These are phyloP conservation scores for Trapa incisa DNA, from an alignment of 345 rosid genomes.

Conservation along the genomic window DNA sequence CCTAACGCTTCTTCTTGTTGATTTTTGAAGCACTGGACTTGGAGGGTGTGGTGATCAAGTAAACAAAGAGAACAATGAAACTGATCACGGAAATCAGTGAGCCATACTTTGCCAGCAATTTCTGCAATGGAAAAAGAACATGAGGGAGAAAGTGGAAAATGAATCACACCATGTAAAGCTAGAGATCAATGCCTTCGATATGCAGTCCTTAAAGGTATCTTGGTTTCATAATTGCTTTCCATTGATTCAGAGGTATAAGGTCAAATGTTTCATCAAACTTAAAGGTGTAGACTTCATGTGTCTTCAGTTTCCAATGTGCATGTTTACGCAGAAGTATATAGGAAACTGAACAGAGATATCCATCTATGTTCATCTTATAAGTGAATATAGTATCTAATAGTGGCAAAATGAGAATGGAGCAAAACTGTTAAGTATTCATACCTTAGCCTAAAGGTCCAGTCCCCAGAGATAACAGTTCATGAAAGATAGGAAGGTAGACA, in stretches of 20 bases:
- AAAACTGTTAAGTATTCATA: conserved; percentile 15
- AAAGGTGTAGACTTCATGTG: background rate
- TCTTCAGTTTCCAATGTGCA: background rate
- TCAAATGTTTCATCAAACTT: background rate
- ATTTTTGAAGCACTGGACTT: conserved; percentile 41
- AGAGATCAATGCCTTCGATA: background rate
- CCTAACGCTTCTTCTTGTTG: conserved; percentile 80
- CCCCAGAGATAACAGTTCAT: conserved; percentile 23
- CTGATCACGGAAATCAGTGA: conserved; percentile 53
- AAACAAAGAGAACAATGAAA: conserved; percentile 52
- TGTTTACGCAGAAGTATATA: background rate
- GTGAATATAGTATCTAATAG: background rate
- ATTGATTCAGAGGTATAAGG: background rate
- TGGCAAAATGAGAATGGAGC: background rate
- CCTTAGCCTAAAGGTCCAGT: conserved; percentile 60
- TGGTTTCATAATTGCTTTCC: background rate
- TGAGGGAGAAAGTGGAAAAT: background rate
- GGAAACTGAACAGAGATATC: background rate
- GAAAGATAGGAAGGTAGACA: conserved; percentile 17
- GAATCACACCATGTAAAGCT: background rate
- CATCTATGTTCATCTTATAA: background rate
- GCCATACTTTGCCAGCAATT: conserved; percentile 66
- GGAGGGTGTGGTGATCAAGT: conserved; percentile 47
- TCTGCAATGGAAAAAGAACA: conserved; percentile 36
- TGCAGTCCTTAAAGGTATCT: background rate